Percentiles rank a stretch among this genome's conserved stretches.
Evolutionary conservation across 2,329 filamentous ascomycete species (phyloP).

Genomic region (Lanzia echinophila): DNA sequence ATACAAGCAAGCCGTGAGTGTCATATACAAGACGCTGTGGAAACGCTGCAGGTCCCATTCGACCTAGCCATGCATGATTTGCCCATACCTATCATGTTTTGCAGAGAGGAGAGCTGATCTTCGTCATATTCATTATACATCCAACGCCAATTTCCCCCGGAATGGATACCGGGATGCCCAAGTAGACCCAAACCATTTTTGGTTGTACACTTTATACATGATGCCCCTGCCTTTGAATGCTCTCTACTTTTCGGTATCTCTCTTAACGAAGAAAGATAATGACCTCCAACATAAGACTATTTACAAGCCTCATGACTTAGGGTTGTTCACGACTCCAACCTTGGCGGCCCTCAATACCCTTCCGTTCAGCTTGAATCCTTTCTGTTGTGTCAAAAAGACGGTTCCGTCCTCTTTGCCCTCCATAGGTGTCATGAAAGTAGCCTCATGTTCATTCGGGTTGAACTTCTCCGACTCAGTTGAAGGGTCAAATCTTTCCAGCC

Average conservation of each 20-base stretch:
- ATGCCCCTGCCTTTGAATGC: background rate
- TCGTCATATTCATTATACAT: slow-evolving; percentile 10
- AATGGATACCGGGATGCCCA: background rate
- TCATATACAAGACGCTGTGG: slow-evolving; percentile 5
- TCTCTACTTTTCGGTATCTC: too few species aligned
- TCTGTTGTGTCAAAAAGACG: slow-evolving; percentile 89
- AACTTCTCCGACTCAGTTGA: slow-evolving; percentile 69
- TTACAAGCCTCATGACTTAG: background rate
- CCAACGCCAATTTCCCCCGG: slow-evolving; percentile 2
- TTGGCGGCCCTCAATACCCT: slow-evolving; percentile 85
- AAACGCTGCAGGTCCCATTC: background rate
- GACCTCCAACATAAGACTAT: too few species aligned
- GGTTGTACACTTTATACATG: slow-evolving; percentile 12
- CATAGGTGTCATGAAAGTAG: slow-evolving; percentile 87
- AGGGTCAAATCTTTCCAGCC: slow-evolving; percentile 83
- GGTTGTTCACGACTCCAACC: slow-evolving; percentile 91
- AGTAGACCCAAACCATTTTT: slow-evolving; percentile 6
- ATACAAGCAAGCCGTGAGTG: slow-evolving; percentile 3
- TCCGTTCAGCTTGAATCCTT: slow-evolving; percentile 92
- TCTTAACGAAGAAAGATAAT: too few species aligned
- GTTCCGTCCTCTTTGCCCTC: slow-evolving; percentile 82
- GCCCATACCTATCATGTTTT: slow-evolving; percentile 5
- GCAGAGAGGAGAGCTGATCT: slow-evolving; percentile 10
- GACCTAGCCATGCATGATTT: background rate
- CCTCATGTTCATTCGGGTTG: slow-evolving; percentile 94